Evolutionary conservation across 202 grass and related monocot genomes (phyloP).

Genomic region (Eragrostis tef): DNA sequence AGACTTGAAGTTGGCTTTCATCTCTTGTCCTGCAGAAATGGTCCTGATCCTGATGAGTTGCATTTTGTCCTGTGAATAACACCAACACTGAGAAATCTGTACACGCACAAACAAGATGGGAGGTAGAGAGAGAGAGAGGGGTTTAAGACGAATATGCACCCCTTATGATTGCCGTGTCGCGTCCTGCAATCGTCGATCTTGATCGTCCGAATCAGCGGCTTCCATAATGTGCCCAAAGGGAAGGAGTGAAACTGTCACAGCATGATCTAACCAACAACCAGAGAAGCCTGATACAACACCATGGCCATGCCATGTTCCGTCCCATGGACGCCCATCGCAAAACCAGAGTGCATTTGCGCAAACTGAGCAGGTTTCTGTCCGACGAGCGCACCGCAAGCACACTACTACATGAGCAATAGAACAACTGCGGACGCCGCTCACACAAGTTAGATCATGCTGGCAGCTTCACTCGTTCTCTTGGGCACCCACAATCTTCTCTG

Average conservation of each 20-base stretch:
- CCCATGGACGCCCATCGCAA: background rate
- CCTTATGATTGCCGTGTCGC: background rate
- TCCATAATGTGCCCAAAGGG: conserved; percentile 53
- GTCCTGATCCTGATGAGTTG: too few species aligned
- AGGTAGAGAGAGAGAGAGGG: too few species aligned
- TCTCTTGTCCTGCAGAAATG: too few species aligned
- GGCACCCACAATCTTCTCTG: conserved; percentile 31
- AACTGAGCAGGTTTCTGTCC: too few species aligned
- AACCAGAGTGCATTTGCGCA: background rate
- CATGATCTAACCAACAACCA: conserved; percentile 63
- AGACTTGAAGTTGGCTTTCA: too few species aligned
- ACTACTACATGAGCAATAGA: background rate
- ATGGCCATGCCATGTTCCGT: too few species aligned
- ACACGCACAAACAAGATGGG: too few species aligned
- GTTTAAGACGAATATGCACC: background rate
- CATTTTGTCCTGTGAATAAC: too few species aligned
- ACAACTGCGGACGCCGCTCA: background rate
- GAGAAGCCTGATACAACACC: background rate
- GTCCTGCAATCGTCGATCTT: background rate
- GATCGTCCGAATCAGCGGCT: background rate
- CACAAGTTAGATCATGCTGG: conserved; percentile 94
- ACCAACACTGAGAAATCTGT: too few species aligned
- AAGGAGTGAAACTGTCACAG: conserved; percentile 95
- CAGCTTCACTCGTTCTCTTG: conserved; percentile 91
- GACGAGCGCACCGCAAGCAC: too few species aligned